Percentiles rank a stretch among this genome's conserved stretches.
Conservation (phyloP, 108 stramenopile species). For the Fistulifera pelliculosa region DNA sequence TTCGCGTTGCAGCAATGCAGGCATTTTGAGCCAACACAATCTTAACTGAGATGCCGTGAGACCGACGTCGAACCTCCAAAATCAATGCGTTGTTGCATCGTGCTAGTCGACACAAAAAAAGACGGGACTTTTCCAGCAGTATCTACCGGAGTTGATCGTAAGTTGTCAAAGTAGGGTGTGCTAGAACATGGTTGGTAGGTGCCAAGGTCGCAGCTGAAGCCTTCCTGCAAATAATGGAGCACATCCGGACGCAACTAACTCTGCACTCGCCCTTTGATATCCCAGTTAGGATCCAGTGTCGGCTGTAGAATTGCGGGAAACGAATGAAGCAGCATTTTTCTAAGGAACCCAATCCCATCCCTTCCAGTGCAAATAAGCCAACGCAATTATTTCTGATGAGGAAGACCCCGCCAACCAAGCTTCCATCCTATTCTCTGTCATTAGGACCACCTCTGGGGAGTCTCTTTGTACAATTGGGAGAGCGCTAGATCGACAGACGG, state of each 20-base stretch:
- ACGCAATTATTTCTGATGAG: background rate
- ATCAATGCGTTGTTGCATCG: slow-evolving; percentile 2
- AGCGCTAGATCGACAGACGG: background rate
- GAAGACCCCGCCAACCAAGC: slow-evolving; percentile 2
- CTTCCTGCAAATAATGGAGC: slow-evolving; percentile 5
- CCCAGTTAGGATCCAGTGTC: slow-evolving; percentile 5
- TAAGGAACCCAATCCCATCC: background rate
- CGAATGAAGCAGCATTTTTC: slow-evolving; percentile 1
- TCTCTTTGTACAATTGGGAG: background rate
- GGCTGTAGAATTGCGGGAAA: slow-evolving; percentile 1
- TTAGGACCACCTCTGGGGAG: background rate
- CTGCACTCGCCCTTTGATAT: slow-evolving; percentile 1
- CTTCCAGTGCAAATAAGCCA: slow-evolving; percentile 10
- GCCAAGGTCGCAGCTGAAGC: slow-evolving; percentile 6
- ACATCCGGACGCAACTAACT: background rate
- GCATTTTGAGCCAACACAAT: background rate
- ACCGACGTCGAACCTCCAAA: slow-evolving; percentile 7
- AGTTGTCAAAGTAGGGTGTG: background rate
- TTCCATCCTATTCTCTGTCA: background rate
- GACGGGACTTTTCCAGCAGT: slow-evolving; percentile 5
- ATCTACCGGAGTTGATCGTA: slow-evolving; percentile 2
- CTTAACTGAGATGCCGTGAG: background rate
- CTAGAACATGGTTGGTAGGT: slow-evolving; percentile 10
- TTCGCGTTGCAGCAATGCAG: slow-evolving; percentile 12
- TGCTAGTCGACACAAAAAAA: slow-evolving; percentile 3